Conservation (phyloP, 2,329 filamentous ascomycete species). For the Trichoderma koningii region DNA sequence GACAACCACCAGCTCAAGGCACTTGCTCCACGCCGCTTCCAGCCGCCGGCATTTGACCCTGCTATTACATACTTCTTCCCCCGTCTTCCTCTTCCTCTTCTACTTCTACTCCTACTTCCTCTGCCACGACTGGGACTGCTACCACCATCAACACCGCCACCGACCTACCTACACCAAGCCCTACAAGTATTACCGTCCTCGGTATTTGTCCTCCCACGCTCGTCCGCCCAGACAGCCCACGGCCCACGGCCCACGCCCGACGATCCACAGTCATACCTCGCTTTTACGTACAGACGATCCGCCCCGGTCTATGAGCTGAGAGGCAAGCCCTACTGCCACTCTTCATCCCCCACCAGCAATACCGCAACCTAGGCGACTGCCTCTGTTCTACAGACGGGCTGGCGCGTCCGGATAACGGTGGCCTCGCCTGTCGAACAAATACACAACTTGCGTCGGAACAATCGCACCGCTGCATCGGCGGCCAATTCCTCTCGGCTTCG, state of each 20-base stretch:
- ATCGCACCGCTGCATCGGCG: background rate
- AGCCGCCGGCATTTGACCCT: conserved; percentile 38
- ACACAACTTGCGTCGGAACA: conserved; percentile 16
- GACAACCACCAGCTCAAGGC: conserved; percentile 10
- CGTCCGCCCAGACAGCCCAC: conserved; percentile 27
- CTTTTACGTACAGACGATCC: conserved; percentile 42
- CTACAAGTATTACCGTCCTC: conserved; percentile 5
- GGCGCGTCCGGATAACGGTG: conserved; percentile 33
- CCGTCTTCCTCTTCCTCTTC: background rate
- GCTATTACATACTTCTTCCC: background rate
- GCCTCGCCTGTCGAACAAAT: conserved; percentile 34
- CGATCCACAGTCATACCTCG: conserved; percentile 37
- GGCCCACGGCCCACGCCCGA: conserved; percentile 29
- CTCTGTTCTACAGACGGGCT: conserved; percentile 30
- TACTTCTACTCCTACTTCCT: too few species aligned
- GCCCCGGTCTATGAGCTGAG: conserved; percentile 28
- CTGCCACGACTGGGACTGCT: too few species aligned
- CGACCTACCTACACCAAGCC: background rate
- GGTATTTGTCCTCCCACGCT: conserved; percentile 18
- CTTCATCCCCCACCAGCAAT: conserved; percentile 26
- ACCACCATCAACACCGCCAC: too few species aligned
- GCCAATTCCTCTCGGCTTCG: conserved; percentile 25
- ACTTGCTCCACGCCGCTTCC: conserved; percentile 33
- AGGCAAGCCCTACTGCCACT: conserved; percentile 25
- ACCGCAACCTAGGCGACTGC: conserved; percentile 23